A percentile compares a stretch with the other conserved stretches of the same genome.
Conservation (phyloP, 192 early-diverging fungal species). For the Entomortierella chlamydospora region DNA sequence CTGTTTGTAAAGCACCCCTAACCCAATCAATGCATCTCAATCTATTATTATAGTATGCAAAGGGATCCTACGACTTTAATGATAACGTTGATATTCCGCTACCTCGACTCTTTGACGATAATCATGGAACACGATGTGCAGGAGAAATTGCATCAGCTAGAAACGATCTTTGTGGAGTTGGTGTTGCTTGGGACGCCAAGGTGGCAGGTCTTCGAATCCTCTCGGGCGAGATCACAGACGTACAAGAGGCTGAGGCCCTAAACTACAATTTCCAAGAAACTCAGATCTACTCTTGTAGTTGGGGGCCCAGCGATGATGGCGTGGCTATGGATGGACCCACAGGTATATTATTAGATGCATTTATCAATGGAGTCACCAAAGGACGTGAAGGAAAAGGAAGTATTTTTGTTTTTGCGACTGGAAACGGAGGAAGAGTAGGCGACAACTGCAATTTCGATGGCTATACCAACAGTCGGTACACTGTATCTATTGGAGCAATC, state of each 20-base stretch:
- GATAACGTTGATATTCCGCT: slow-evolving; percentile 79
- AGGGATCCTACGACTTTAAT: slow-evolving; percentile 97
- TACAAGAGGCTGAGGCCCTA: slow-evolving; percentile 90
- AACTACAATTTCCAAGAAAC: slow-evolving; percentile 91
- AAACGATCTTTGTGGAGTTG: slow-evolving; percentile 94
- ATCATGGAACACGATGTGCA: slow-evolving; percentile 97
- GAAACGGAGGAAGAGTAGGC: slow-evolving; percentile 82
- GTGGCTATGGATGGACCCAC: slow-evolving; percentile 86
- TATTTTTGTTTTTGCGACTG: slow-evolving; percentile 94
- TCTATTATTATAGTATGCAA: slow-evolving; percentile 75
- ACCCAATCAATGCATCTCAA: too few relatives aligned
- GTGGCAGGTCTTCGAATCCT: slow-evolving; percentile 93
- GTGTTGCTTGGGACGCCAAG: slow-evolving; percentile 89
- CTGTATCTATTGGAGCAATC: slow-evolving; percentile 92
- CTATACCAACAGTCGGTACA: slow-evolving; percentile 96
- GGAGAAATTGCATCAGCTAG: slow-evolving; percentile 95
- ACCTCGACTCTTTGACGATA: slow-evolving; percentile 81
- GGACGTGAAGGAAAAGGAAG: slow-evolving; percentile 89
- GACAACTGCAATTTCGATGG: slow-evolving; percentile 99
- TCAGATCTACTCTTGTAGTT: slow-evolving; percentile 96
- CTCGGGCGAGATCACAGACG: slow-evolving; percentile 90
- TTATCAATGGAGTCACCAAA: slow-evolving; percentile 86
- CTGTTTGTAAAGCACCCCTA: too few relatives aligned
- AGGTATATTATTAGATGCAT: slow-evolving; percentile 82
- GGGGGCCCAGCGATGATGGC: slow-evolving; percentile 96